A percentile compares a stretch with the other conserved stretches of the same genome.
phyloP scores from a whole-genome alignment of 108 stramenopile species.

The Cyclotella distinguenda region DNA sequence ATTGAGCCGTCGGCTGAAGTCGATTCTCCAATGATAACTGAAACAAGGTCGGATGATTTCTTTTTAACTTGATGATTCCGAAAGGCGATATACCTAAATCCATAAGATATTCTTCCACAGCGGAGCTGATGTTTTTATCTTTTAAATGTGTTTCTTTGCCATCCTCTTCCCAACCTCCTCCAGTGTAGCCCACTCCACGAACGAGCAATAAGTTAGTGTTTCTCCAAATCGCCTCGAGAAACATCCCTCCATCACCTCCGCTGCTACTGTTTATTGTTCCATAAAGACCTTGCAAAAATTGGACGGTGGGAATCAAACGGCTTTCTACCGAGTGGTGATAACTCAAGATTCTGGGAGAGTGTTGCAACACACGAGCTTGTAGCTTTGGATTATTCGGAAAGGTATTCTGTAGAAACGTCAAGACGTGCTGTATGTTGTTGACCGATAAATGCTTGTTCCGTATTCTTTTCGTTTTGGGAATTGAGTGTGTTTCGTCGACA shows the following conservation, averaged over 20 bases:
- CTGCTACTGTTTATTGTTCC: conserved; percentile 36
- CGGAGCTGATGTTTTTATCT: not conserved
- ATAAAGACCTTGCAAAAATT: conserved; percentile 69
- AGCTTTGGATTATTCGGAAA: conserved; percentile 39
- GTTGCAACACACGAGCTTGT: conserved; percentile 50
- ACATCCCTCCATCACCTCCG: conserved; percentile 39
- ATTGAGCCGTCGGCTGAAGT: conserved; percentile 47
- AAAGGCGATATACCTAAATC: conserved; percentile 40
- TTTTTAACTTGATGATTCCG: conserved; percentile 50
- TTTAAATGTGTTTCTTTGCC: not conserved
- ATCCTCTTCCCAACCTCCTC: conserved; percentile 11
- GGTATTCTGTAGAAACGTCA: conserved; percentile 53
- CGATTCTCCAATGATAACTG: conserved; percentile 46
- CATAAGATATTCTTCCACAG: conserved; percentile 50
- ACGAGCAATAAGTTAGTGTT: conserved; percentile 71
- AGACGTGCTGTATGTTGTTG: conserved; percentile 48
- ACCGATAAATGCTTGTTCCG: conserved; percentile 20
- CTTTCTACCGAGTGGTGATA: conserved; percentile 51
- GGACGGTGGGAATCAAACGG: conserved; percentile 61
- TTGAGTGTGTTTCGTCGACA: not conserved
- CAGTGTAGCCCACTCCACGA: conserved; percentile 62
- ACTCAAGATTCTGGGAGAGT: conserved; percentile 68
- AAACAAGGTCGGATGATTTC: conserved; percentile 58
- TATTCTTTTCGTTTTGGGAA: conserved; percentile 4
- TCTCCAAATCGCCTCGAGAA: conserved; percentile 63